Percentiles rank a stretch among this genome's conserved stretches.
These are phyloP conservation scores for Cryptococcus amylolentus DNA, from an alignment of 1,284 basidiomycete species.

Conservation along the genomic window DNA sequence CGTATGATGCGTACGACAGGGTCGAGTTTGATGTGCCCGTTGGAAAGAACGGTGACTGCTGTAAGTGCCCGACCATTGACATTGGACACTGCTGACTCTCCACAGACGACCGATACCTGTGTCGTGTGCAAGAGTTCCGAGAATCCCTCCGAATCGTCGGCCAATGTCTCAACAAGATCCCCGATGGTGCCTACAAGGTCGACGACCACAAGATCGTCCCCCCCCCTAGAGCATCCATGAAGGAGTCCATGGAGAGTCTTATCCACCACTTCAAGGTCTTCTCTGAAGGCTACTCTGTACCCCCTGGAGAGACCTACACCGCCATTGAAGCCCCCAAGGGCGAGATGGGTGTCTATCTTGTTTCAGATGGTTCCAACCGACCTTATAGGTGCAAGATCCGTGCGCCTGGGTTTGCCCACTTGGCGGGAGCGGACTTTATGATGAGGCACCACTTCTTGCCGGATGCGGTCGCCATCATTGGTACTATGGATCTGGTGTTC, in stretches of 20 bases:
- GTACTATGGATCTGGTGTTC: conserved; percentile 81
- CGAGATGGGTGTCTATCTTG: conserved; percentile 95
- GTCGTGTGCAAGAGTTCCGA: conserved; percentile 96
- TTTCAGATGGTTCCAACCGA: conserved; percentile 87
- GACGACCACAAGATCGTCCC: conserved; percentile 97
- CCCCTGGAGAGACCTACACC: conserved; percentile 92
- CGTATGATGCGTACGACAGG: conserved; percentile 97
- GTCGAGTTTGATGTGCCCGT: conserved; percentile 97
- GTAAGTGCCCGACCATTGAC: conserved; percentile 18
- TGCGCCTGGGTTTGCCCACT: conserved; percentile 87
- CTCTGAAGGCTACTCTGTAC: conserved; percentile 96
- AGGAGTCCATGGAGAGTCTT: conserved; percentile 96
- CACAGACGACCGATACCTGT: conserved; percentile 66
- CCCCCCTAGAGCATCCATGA: conserved; percentile 97
- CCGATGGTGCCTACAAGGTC: conserved; percentile 85
- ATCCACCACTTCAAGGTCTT: conserved; percentile 99
- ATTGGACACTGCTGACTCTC: neutral
- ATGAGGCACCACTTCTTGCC: conserved; percentile 77
- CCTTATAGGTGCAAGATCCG: conserved; percentile 94
- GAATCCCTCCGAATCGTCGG: conserved; percentile 88
- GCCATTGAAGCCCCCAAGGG: conserved; percentile 99
- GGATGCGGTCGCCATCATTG: conserved; percentile 88
- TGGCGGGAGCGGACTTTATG: conserved; percentile 91
- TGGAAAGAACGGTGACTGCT: conserved; percentile 96
- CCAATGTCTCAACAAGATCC: conserved; percentile 97